phyloP scores from a whole-genome alignment of 2,329 filamentous ascomycete species.

The Talaromyces islandicus region DNA sequence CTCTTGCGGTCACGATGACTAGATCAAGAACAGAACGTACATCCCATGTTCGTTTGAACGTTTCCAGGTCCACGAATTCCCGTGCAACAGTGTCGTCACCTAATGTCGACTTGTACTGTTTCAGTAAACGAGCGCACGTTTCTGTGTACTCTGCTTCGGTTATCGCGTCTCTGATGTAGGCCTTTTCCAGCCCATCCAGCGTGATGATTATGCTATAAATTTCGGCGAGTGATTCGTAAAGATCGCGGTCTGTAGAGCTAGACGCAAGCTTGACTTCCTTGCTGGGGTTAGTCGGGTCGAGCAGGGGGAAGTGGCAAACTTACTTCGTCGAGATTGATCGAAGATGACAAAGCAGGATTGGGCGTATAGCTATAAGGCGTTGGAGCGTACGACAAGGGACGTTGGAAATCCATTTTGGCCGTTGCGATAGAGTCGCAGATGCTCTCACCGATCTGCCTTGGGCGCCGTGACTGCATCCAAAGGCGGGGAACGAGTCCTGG shows the following conservation, averaged over 20 bases:
- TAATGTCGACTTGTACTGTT: conserved; percentile 94
- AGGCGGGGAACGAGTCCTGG: conserved; percentile 12
- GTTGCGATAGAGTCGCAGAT: background rate
- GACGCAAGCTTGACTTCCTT: conserved; percentile 91
- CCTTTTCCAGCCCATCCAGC: conserved; percentile 90
- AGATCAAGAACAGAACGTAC: conserved; percentile 47
- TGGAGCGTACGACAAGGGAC: conserved; percentile 72
- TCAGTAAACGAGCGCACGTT: conserved; percentile 85
- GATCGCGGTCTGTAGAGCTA: conserved; percentile 79
- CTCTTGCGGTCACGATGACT: background rate
- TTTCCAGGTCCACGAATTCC: conserved; percentile 81
- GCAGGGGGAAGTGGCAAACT: conserved; percentile 12
- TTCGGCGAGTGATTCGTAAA: conserved; percentile 93
- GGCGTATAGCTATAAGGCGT: conserved; percentile 89
- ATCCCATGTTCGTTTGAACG: conserved; percentile 88
- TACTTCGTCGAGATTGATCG: conserved; percentile 91
- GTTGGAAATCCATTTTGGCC: conserved; percentile 40
- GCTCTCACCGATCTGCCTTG: background rate
- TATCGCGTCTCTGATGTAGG: conserved; percentile 92
- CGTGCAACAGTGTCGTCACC: conserved; percentile 85
- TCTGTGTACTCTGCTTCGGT: conserved; percentile 90
- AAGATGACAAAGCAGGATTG: conserved; percentile 73
- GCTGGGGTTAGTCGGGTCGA: conserved; percentile 15
- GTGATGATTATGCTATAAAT: conserved; percentile 97
- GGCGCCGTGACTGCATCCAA: background rate